Percentiles rank a stretch among this genome's conserved stretches.
Conservation (phyloP, 2,329 filamentous ascomycete species). For the Diaporthe sp. region DNA sequence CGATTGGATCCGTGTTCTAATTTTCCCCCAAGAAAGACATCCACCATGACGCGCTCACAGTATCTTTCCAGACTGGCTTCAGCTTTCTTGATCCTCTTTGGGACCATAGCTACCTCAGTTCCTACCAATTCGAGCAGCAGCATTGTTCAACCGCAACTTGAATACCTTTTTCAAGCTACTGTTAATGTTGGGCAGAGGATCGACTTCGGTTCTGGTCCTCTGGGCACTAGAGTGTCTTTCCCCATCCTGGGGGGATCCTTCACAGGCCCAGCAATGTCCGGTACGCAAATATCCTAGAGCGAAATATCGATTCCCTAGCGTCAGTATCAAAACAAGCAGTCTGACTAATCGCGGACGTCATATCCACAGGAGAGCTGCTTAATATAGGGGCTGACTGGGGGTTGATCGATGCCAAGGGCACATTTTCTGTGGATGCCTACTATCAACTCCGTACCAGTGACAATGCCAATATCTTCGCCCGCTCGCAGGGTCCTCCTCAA, state of each 20-base stretch:
- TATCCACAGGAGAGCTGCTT: background rate
- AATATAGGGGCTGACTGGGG: background rate
- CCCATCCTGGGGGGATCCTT: background rate
- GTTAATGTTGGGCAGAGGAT: background rate
- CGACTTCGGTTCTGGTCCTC: background rate
- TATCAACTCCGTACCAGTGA: slow-evolving; percentile 16
- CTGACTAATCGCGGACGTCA: background rate
- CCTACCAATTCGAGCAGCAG: background rate
- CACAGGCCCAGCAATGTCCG: background rate
- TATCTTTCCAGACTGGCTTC: background rate
- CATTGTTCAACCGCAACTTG: background rate
- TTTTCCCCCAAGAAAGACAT: background rate
- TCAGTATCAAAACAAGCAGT: background rate
- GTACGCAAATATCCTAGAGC: background rate
- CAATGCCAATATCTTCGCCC: slow-evolving; percentile 11
- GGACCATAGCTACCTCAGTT: background rate
- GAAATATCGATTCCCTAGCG: too few relatives aligned
- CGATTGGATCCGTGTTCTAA: background rate
- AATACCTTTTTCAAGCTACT: background rate
- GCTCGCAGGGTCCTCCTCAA: background rate
- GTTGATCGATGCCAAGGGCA: background rate
- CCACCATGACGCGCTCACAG: background rate
- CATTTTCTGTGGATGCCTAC: background rate
- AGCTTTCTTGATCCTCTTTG: background rate
- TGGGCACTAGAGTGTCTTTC: background rate